phyloP scores from a whole-genome alignment of 2,329 filamentous ascomycete genomes.

The Neonectria ditissima region DNA sequence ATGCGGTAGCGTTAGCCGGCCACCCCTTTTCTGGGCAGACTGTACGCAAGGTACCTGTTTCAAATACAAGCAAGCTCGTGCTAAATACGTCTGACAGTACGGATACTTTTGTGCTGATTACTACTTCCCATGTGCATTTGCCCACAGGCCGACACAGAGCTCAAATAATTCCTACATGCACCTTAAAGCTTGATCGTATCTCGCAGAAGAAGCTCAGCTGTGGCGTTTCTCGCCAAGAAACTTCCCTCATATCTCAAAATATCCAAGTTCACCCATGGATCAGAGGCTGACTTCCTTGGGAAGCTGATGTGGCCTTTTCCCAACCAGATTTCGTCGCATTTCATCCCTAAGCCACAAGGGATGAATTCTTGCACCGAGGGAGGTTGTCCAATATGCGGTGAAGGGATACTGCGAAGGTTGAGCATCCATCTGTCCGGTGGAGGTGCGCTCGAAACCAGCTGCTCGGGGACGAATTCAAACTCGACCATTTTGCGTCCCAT shows the following conservation, averaged over 20 bases:
- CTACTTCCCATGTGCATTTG: background rate
- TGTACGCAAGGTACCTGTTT: too few relatives aligned
- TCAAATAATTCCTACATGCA: background rate
- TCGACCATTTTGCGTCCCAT: slow-evolving; percentile 16
- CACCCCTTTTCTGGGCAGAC: background rate
- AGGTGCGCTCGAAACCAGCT: slow-evolving; percentile 13
- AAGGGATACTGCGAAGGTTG: slow-evolving; percentile 25
- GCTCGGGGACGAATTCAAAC: slow-evolving; percentile 27
- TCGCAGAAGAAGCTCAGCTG: slow-evolving; percentile 17
- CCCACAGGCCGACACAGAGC: too few relatives aligned
- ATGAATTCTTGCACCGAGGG: slow-evolving; percentile 19
- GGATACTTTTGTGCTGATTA: background rate
- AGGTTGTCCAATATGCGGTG: slow-evolving; percentile 8
- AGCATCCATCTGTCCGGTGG: slow-evolving; percentile 21
- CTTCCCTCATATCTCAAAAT: slow-evolving; percentile 25
- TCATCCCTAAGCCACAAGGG: slow-evolving; percentile 1
- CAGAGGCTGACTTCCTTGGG: slow-evolving; percentile 13
- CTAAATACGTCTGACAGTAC: too few relatives aligned
- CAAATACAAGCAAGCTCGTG: too few relatives aligned
- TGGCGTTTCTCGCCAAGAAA: slow-evolving; percentile 23
- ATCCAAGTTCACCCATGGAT: slow-evolving; percentile 26
- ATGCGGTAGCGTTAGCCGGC: background rate
- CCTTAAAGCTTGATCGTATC: slow-evolving; percentile 14
- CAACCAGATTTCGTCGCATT: slow-evolving; percentile 5
- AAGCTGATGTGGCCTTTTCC: slow-evolving; percentile 20